Conservation (phyloP, 1,139 yeast genomes). For the Hyphopichia pseudoburtonii region DNA sequence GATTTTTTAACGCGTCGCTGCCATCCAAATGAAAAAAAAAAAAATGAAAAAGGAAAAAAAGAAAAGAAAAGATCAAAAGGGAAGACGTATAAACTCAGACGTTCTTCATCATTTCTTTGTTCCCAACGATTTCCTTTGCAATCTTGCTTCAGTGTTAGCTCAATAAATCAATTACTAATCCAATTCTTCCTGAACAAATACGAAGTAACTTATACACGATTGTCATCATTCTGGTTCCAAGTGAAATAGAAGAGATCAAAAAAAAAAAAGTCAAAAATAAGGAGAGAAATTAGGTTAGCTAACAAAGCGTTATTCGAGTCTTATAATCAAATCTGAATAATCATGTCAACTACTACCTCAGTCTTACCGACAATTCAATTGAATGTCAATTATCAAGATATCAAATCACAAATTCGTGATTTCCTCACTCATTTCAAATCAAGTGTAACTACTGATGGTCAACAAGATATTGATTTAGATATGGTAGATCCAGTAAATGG, state of each 20-base stretch:
- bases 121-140: too few relatives aligned
- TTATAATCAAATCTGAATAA: too few relatives aligned
- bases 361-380: constrained; percentile 58
- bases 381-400: constrained; percentile 61
- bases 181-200: neutral
- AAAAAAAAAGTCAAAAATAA: too few relatives aligned
- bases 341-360: constrained; percentile 34
- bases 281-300: neutral
- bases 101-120: too few relatives aligned
- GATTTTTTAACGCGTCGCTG: neutral
- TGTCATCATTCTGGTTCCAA: too few relatives aligned
- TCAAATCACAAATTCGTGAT: constrained; percentile 52
- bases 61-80: neutral
- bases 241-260: too few relatives aligned
- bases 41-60: neutral
- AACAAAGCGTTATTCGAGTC: too few relatives aligned
- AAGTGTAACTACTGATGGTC: constrained; percentile 18
- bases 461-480: constrained; percentile 17
- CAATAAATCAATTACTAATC: too few relatives aligned
- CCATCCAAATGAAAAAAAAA: too few relatives aligned
- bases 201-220: neutral
- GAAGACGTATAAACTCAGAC: neutral
- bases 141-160: too few relatives aligned
- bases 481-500: constrained; percentile 33
- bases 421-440: constrained; percentile 63